phyloP scores from a whole-genome alignment of 2,329 filamentous ascomycete genomes.

The Aspergillus aculeatinus region DNA sequence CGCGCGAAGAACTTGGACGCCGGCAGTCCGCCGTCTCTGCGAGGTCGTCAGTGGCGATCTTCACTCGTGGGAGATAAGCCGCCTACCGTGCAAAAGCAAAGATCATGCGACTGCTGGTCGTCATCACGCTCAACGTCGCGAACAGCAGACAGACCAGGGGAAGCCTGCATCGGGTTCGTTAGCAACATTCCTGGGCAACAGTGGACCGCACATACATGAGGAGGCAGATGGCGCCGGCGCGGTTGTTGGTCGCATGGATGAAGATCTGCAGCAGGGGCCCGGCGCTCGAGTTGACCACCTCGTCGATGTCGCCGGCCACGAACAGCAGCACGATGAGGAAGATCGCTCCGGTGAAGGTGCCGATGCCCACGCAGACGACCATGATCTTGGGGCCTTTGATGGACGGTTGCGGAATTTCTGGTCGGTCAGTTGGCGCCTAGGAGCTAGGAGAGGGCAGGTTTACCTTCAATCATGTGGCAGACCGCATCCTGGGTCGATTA shows the following conservation, averaged over 20 bases:
- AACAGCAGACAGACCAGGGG: constrained; percentile 30
- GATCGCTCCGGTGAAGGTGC: constrained; percentile 61
- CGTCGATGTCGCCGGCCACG: constrained; percentile 57
- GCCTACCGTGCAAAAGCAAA: constrained; percentile 30
- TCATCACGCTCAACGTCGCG: constrained; percentile 33
- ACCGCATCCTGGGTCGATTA: constrained; percentile 32
- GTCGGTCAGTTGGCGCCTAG: neutral
- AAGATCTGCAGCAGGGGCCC: constrained; percentile 64
- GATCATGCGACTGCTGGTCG: constrained; percentile 34
- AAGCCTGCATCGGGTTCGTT: constrained; percentile 18
- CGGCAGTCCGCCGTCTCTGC: constrained; percentile 64
- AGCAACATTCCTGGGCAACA: neutral
- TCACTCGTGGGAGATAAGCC: neutral
- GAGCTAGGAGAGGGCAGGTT: no score
- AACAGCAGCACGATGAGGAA: constrained; percentile 64
- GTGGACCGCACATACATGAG: constrained; percentile 49
- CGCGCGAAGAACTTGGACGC: constrained; percentile 59
- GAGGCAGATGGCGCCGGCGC: constrained; percentile 61
- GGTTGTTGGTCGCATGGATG: constrained; percentile 61
- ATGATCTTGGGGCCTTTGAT: constrained; percentile 64
- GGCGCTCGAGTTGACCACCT: constrained; percentile 55
- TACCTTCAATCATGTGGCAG: constrained; percentile 47
- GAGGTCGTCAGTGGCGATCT: neutral
- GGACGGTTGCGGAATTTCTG: constrained; percentile 43
- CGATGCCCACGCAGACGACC: constrained; percentile 63